Percentiles rank a stretch among this genome's conserved stretches.
These are phyloP conservation scores for Thraustochytrium striatum DNA, from an alignment of 352 stramenopile genomes.

Conservation along the genomic window DNA sequence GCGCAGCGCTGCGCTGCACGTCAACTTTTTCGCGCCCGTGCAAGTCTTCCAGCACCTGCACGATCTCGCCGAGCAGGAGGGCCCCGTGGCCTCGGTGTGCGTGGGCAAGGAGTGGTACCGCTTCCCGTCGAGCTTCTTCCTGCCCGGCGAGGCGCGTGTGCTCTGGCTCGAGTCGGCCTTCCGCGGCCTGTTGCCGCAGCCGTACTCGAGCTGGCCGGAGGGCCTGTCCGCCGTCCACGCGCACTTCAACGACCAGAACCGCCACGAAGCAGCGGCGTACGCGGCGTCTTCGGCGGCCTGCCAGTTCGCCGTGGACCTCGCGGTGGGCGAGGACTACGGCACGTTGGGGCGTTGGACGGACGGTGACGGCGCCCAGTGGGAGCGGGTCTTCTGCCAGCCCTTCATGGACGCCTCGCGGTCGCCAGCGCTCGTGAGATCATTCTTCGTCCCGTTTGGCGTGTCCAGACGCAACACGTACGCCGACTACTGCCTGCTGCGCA, in stretches of 20 bases:
- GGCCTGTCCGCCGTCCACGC: constrained; percentile 64
- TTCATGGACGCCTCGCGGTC: constrained; percentile 44
- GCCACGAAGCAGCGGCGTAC: constrained; percentile 67
- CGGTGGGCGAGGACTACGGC: constrained; percentile 55
- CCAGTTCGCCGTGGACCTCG: constrained; percentile 73
- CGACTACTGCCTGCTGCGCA: constrained; percentile 39
- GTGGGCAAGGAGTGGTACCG: constrained; percentile 96
- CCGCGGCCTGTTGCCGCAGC: constrained; percentile 84
- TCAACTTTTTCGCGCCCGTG: constrained; percentile 65
- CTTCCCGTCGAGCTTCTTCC: constrained; percentile 90
- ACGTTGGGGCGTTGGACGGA: constrained; percentile 51
- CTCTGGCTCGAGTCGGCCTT: constrained; percentile 88
- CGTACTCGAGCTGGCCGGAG: constrained; percentile 70
- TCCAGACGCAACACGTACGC: constrained; percentile 1
- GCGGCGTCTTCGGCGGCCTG: constrained; percentile 61
- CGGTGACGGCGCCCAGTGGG: neutral
- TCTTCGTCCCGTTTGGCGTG: constrained; percentile 33
- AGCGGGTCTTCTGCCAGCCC: constrained; percentile 24
- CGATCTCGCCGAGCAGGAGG: neutral
- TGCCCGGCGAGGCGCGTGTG: constrained; percentile 74
- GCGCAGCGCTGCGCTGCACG: constrained; percentile 58
- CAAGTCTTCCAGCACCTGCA: constrained; percentile 58
- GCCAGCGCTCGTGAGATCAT: constrained; percentile 20
- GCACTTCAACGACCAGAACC: constrained; percentile 75
- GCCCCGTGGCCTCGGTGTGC: constrained; percentile 68